These are phyloP conservation scores for Trichoderma sp. DNA, from an alignment of 2,329 filamentous ascomycete genomes.

Conservation along the genomic window DNA sequence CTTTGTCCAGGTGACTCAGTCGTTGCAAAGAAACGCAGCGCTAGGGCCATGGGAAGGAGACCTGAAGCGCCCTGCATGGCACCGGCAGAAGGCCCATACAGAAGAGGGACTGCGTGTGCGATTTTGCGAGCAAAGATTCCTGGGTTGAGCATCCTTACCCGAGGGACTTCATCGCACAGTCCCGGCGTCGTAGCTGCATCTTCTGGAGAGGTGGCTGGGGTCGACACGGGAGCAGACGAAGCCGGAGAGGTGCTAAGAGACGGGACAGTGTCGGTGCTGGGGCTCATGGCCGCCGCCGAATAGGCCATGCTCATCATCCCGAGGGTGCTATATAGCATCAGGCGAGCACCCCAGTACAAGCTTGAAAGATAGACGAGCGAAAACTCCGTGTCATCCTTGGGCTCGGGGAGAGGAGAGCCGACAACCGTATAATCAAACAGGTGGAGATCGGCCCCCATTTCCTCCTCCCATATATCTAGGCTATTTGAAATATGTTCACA, in stretches of 20 bases:
- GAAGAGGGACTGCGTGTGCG: constrained; percentile 19
- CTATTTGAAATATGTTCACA: constrained; percentile 13
- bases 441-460: constrained; percentile 10
- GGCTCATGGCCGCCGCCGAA: not conserved
- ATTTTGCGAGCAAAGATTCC: constrained; percentile 22
- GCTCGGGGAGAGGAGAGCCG: constrained; percentile 14
- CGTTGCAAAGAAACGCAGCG: constrained; percentile 20
- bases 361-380: constrained; percentile 19
- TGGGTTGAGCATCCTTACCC: not conserved
- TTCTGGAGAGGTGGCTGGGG: not conserved
- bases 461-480: constrained; percentile 20
- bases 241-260: not conserved
- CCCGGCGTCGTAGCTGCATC: not conserved
- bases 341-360: constrained; percentile 21
- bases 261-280: not conserved
- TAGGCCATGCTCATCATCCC: not conserved
- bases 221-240: not conserved
- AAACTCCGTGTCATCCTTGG: constrained; percentile 20
- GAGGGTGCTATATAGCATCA: constrained; percentile 15
- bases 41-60: constrained; percentile 20
- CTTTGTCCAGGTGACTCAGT: constrained; percentile 16
- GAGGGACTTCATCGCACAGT: not conserved
- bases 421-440: constrained; percentile 20
- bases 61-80: constrained; percentile 15
- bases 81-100: constrained; percentile 19